Conservation (phyloP, 2,329 filamentous ascomycete species). For the Colletotrichum lentis region DNA sequence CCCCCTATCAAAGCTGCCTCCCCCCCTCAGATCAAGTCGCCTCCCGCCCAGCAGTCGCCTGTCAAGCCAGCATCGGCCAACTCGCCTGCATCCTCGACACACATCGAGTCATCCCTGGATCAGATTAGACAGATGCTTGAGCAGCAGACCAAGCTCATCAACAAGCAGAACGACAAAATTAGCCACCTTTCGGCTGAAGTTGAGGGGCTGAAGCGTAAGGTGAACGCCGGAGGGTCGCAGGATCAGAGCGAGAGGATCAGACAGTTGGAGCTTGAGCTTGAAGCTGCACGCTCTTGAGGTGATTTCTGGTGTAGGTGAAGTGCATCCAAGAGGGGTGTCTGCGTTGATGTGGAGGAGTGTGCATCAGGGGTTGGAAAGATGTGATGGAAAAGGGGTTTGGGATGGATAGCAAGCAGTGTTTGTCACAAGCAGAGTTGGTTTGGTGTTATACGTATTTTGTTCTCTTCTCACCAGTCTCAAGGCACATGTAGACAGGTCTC, state of each 20-base stretch:
- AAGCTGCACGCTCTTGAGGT: conserved; percentile 65
- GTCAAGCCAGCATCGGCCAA: conserved; percentile 39
- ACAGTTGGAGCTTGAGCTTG: conserved; percentile 72
- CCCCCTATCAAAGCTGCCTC: conserved; percentile 54
- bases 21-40: conserved; percentile 42
- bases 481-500: not conserved
- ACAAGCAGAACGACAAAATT: conserved; percentile 79
- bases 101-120: conserved; percentile 71
- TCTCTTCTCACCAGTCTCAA: not conserved
- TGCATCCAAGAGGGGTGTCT: not conserved
- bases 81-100: conserved; percentile 43
- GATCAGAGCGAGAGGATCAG: conserved; percentile 74
- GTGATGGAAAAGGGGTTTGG: conserved; percentile 28
- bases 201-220: conserved; percentile 80
- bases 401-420: conserved; percentile 38
- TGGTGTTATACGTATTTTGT: conserved; percentile 26
- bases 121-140: conserved; percentile 82
- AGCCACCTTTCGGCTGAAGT: conserved; percentile 74
- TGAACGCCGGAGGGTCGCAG: conserved; percentile 62
- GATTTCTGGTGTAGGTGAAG: conserved; percentile 14
- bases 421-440: conserved; percentile 35
- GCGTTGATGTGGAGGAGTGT: conserved; percentile 5
- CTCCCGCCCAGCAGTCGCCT: conserved; percentile 34
- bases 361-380: conserved; percentile 23
- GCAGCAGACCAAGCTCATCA: conserved; percentile 79